These are phyloP conservation scores for Fusarium sp. DNA, from an alignment of 2,329 filamentous ascomycete genomes.

Conservation along the genomic window DNA sequence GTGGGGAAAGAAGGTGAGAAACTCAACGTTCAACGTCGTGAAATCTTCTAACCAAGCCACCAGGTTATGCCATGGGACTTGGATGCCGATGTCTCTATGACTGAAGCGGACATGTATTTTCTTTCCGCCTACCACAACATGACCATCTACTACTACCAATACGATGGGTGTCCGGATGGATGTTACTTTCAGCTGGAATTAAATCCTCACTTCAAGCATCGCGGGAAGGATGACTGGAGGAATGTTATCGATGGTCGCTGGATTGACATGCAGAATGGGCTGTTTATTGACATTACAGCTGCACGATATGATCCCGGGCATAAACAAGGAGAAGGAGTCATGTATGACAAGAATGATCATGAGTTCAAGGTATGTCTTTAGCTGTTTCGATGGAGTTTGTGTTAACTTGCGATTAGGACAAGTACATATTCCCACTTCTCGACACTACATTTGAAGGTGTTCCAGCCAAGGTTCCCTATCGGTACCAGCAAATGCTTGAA, in stretches of 20 bases:
- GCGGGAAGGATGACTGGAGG: constrained; percentile 52
- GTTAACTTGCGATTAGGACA: constrained; percentile 52
- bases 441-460: constrained; percentile 75
- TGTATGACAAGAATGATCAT: constrained; percentile 64
- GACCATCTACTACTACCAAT: constrained; percentile 59
- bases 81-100: constrained; percentile 80
- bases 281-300: constrained; percentile 64
- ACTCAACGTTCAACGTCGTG: neutral
- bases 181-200: constrained; percentile 62
- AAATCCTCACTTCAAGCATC: constrained; percentile 56
- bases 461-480: constrained; percentile 72
- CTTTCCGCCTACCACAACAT: constrained; percentile 76
- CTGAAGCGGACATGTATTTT: constrained; percentile 71
- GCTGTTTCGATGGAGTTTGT: neutral
- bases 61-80: constrained; percentile 81
- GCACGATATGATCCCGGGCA: constrained; percentile 61
- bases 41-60: constrained; percentile 10
- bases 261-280: constrained; percentile 59
- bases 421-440: constrained; percentile 75
- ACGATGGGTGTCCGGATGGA: constrained; percentile 51
- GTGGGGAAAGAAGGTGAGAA: constrained; percentile 72
- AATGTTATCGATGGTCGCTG: constrained; percentile 62
- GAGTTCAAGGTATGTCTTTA: constrained; percentile 56
- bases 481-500: constrained; percentile 67
- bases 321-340: constrained; percentile 55